Conservation (phyloP, 345 rosid species). For the Acer negundo region DNA sequence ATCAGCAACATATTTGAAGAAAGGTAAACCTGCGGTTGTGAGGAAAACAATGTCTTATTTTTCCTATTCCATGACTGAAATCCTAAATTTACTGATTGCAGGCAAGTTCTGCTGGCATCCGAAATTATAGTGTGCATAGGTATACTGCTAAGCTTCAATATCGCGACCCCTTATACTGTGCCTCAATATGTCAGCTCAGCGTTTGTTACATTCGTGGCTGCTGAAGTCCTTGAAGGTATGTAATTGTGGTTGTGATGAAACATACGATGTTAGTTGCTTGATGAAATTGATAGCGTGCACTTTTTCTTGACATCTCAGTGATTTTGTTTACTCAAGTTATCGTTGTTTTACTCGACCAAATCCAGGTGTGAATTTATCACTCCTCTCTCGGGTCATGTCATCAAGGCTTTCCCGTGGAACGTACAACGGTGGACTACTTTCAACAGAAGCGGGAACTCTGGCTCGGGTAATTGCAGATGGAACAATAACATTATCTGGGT, state of each 20-base stretch:
- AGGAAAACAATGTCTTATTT: not conserved
- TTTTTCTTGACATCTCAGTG: not conserved
- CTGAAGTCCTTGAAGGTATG: slow-evolving; percentile 64
- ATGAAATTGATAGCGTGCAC: not conserved
- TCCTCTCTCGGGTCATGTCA: slow-evolving; percentile 57
- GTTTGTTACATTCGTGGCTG: slow-evolving; percentile 51
- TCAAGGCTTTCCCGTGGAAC: slow-evolving; percentile 65
- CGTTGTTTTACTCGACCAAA: not conserved
- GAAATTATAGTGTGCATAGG: slow-evolving; percentile 58
- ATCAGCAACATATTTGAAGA: slow-evolving; percentile 84
- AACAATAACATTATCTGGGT: slow-evolving; percentile 53
- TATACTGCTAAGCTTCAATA: slow-evolving; percentile 52
- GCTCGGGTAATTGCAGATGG: slow-evolving; percentile 68
- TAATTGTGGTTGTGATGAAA: not conserved
- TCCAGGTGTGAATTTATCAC: slow-evolving; percentile 60
- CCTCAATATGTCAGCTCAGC: slow-evolving; percentile 55
- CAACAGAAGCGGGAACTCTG: slow-evolving; percentile 63
- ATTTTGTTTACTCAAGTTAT: too few species aligned
- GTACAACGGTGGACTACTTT: slow-evolving; percentile 57
- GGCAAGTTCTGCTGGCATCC: slow-evolving; percentile 77
- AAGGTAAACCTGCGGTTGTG: slow-evolving; percentile 42
- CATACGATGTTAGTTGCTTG: not conserved
- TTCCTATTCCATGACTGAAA: too few species aligned
- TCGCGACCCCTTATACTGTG: slow-evolving; percentile 45
- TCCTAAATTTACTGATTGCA: slow-evolving; percentile 23